Evolutionary conservation across 495 filamentous ascomycete genomes (phyloP).

Genomic region (Talaromyces trachyspermus): DNA sequence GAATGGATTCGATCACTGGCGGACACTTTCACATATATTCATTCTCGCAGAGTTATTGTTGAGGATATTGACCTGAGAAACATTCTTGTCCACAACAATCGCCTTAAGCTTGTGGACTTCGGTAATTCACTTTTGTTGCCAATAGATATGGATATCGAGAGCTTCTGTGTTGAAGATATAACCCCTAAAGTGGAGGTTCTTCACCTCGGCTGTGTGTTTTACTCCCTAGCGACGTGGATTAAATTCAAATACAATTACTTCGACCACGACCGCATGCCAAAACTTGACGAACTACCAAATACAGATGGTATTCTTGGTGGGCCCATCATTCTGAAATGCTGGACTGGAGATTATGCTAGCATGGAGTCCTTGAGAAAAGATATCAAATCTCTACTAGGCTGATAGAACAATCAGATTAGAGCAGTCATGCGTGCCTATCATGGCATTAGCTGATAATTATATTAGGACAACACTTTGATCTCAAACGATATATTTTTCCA

Average conservation of each 20-base stretch:
- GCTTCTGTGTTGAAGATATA: neutral
- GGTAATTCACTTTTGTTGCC: neutral
- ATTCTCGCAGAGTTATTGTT: neutral
- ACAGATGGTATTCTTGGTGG: neutral
- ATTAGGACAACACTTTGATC: neutral
- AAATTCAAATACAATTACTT: neutral
- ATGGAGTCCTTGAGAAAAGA: neutral
- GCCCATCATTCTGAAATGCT: neutral
- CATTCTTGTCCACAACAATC: neutral
- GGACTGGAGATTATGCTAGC: neutral
- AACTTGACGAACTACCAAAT: neutral
- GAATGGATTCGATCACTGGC: neutral
- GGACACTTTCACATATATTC: neutral
- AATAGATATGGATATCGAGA: neutral
- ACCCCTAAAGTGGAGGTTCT: neutral
- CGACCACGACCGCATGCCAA: neutral
- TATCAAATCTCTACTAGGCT: neutral
- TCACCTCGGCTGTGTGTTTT: neutral
- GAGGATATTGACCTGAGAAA: neutral
- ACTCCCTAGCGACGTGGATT: neutral
- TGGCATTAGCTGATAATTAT: neutral
- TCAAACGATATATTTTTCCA: neutral
- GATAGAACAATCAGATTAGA: neutral
- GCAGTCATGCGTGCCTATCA: neutral
- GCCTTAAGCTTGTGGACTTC: neutral